Evolutionary conservation across 352 stramenopile species (phyloP), one percentile per base, ranked within the genome.

Genomic region (Phytopythium helicoides): DNA sequence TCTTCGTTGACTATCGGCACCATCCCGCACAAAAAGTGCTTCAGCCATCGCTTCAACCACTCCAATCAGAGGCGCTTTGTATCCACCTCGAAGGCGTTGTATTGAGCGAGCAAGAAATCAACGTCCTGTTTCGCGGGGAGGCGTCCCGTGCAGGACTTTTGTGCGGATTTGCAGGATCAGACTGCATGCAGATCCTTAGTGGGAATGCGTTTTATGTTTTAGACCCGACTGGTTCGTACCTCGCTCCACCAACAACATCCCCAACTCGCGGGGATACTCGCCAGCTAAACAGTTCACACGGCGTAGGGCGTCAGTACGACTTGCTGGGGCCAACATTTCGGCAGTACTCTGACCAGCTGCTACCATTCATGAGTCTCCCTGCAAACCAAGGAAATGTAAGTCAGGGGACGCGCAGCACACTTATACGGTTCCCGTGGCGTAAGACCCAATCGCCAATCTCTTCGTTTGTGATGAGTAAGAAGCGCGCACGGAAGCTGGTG

Each of bases 121-220:
- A 81, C 37, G 52, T 47, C 1, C 55, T 87, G 9, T 89, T 78
- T 40, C 59, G 63, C 12, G 62, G 68, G 33, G 76, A 87, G 26
- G 71, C 71, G 15, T 83, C 76, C 12, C 71, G 73, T 33, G 35
- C 66, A 14, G 81, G 76, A 4, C 60, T 92, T 25, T 58, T 90
- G 15, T 76, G 62, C 14, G 79, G 77, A 0, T 89, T 92, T 51
- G 64, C 74, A 16, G 69, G 76, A n/a, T 79, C 76, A 6, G 78
- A 92, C 31, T 92, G 79, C 53, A 74, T 90, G 58, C 82, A 92
- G 52, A 86, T 92, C 58, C 56, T 92, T 6, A 89, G 75, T 48
- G 82, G 77, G 23, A 69, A 84, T n/a, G 64, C 64, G 0, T 89
- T 90, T 44, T 92, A 88, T 46, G 65, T 92, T 36, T 53, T 92